Conservation (phyloP, 148 eudicot genomes). For the Euryodendron excelsum region DNA sequence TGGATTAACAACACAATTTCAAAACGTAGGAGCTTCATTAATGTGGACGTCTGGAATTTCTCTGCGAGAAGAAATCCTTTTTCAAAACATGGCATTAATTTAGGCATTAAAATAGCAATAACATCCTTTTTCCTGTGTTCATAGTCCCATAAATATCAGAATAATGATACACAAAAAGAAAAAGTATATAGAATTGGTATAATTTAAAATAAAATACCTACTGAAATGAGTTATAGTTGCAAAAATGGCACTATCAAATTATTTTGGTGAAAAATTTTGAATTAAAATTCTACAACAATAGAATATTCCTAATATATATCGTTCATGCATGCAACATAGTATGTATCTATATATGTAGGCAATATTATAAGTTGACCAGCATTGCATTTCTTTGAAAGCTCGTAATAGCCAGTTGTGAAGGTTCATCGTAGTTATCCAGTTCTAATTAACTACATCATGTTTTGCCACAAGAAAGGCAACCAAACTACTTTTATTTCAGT, state of each 20-base stretch:
- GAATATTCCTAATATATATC: background rate
- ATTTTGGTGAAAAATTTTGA: no score
- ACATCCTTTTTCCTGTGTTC: background rate
- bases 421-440: background rate
- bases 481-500: no score
- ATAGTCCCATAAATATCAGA: background rate
- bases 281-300: background rate
- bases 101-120: background rate
- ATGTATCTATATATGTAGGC: background rate
- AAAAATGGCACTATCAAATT: no score
- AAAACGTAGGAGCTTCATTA: background rate
- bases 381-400: background rate
- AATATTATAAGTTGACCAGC: background rate
- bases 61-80: background rate
- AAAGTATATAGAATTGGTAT: background rate
- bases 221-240: no score
- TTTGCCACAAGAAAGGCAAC: background rate
- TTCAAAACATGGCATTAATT: background rate
- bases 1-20: no score
- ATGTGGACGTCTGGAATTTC: background rate
- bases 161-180: background rate
- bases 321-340: background rate
- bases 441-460: background rate
- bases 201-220: no score
- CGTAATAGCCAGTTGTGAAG: background rate